Conservation (phyloP, 305 asterid species). For the Ilex paraguariensis region DNA sequence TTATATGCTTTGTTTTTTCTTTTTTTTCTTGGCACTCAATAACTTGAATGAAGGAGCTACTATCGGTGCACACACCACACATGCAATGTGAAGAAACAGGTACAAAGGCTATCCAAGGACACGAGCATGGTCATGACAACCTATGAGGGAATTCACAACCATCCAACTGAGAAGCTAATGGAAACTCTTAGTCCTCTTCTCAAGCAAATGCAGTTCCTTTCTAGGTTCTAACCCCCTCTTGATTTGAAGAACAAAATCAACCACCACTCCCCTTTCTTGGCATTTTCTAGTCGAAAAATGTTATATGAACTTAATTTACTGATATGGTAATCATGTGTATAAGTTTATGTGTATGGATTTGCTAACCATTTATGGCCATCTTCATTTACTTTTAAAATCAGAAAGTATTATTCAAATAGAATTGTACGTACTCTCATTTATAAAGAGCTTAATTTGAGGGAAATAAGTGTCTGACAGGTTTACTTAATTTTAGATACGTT, state of each 20-base stretch:
- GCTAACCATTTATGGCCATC: not conserved
- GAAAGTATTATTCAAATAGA: too few species aligned
- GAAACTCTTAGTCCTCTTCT: not conserved
- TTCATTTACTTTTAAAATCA: not conserved
- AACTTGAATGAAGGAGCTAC: conserved; percentile 15
- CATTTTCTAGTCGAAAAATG: too few species aligned
- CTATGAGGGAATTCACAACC: conserved; percentile 31
- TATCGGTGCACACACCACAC: conserved; percentile 30
- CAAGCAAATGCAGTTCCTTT: not conserved
- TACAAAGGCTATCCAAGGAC: conserved; percentile 27
- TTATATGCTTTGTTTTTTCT: not conserved
- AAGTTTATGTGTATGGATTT: too few species aligned
- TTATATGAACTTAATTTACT: too few species aligned
- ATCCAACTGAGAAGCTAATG: not conserved
- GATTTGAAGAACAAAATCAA: too few species aligned
- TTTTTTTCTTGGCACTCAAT: not conserved
- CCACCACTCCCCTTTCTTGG: too few species aligned
- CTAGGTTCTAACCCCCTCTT: not conserved
- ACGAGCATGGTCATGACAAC: conserved; percentile 26
- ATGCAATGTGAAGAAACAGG: conserved; percentile 37
- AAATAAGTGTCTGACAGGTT: too few species aligned
- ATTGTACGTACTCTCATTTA: too few species aligned
- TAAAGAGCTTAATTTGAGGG: too few species aligned
- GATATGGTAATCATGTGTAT: too few species aligned
- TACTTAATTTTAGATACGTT: too few species aligned